Evolutionary conservation across 768 basidiomycete species (phyloP).

Genomic region (Mycena kentingensis): DNA sequence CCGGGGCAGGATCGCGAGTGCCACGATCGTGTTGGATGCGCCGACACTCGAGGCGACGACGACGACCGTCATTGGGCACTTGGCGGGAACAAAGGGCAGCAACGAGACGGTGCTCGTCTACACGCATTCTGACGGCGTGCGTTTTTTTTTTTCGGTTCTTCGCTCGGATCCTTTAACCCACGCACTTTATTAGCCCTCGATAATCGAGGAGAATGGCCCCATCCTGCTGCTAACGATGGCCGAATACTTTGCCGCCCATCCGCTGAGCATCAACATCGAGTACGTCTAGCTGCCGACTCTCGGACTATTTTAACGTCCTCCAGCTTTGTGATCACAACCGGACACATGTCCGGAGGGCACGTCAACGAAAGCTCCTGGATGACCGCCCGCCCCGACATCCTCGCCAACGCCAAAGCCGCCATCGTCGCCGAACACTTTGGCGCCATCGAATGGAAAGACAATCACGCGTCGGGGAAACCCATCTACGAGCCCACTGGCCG

Average conservation of each 20-base stretch:
- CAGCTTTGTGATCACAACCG: slow-evolving; percentile 33
- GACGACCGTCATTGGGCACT: slow-evolving; percentile 28
- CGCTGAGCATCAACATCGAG: slow-evolving; percentile 32
- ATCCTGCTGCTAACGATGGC: slow-evolving; percentile 34
- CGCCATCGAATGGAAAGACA: slow-evolving; percentile 34
- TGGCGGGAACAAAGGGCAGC: slow-evolving; percentile 22
- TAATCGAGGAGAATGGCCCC: slow-evolving; percentile 36
- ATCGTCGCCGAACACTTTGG: slow-evolving; percentile 36
- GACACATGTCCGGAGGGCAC: slow-evolving; percentile 32
- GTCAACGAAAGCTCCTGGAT: slow-evolving; percentile 34
- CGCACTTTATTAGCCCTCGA: slow-evolving; percentile 32
- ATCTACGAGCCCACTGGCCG: slow-evolving; percentile 30
- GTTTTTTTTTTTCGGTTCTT: no score
- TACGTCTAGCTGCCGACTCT: slow-evolving; percentile 7
- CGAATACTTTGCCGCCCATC: slow-evolving; percentile 30
- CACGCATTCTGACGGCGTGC: slow-evolving; percentile 33
- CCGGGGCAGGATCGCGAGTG: slow-evolving; percentile 22
- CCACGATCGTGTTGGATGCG: slow-evolving; percentile 34
- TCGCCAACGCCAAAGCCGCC: slow-evolving; percentile 30
- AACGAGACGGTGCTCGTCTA: slow-evolving; percentile 31
- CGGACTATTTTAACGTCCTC: neutral
- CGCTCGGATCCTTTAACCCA: no score
- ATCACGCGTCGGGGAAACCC: slow-evolving; percentile 20
- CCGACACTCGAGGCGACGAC: slow-evolving; percentile 26
- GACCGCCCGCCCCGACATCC: slow-evolving; percentile 27